phyloP scores from a whole-genome alignment of 1,284 basidiomycete genomes.

The Cutaneotrichosporon sp. region DNA sequence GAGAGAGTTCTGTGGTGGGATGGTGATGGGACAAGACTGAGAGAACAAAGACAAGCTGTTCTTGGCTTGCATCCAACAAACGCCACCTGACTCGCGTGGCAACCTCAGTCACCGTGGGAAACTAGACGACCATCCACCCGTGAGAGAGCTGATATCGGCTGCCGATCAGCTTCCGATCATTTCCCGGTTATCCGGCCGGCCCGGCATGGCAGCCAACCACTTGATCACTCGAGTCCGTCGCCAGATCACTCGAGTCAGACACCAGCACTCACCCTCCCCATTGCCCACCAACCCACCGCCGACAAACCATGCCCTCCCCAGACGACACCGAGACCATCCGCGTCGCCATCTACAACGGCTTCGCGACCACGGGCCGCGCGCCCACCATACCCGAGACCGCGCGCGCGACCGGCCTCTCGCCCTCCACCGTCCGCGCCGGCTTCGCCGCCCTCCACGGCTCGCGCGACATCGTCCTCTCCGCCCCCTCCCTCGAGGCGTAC shows the following conservation, averaged over 20 bases:
- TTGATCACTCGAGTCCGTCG: background rate
- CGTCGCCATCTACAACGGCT: slow-evolving; percentile 10
- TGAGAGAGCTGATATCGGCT: too few species aligned
- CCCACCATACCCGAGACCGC: background rate
- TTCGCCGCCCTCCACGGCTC: slow-evolving; percentile 1
- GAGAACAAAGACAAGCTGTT: background rate
- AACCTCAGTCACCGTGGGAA: background rate
- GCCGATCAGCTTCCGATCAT: too few species aligned
- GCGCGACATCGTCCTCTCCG: slow-evolving; percentile 8
- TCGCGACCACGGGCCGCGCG: slow-evolving; percentile 2
- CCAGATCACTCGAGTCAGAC: background rate
- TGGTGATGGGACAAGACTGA: background rate
- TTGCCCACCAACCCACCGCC: background rate
- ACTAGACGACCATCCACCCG: background rate
- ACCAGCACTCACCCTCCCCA: too few species aligned
- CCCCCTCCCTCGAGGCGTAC: background rate
- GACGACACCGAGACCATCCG: slow-evolving; percentile 7
- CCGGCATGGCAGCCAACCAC: background rate
- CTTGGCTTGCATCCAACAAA: too few species aligned
- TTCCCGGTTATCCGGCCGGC: too few species aligned
- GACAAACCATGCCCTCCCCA: background rate
- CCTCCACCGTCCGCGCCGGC: background rate
- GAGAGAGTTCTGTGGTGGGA: background rate
- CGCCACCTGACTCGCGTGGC: slow-evolving; percentile 4
- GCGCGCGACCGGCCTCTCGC: background rate